These are phyloP conservation scores for Ceriops zippeliana DNA, from an alignment of 345 rosid species.

Conservation along the genomic window DNA sequence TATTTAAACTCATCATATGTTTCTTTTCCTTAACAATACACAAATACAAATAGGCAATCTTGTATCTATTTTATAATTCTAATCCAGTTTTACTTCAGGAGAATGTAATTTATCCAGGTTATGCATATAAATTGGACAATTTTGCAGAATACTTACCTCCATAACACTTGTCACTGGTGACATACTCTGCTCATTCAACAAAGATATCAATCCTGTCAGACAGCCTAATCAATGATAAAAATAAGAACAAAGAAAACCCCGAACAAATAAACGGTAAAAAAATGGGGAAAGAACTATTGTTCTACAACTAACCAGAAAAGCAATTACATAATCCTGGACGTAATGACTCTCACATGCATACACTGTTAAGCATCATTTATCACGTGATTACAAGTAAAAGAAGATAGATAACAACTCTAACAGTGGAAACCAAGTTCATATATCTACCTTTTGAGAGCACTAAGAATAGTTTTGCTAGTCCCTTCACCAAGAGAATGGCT, in stretches of 20 bases:
- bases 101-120: not conserved
- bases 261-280: not conserved
- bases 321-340: not conserved
- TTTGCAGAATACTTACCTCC: conserved; percentile 59
- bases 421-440: too few relatives aligned
- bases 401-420: not conserved
- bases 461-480: too few relatives aligned
- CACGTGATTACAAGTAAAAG: not conserved
- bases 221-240: conserved; percentile 56
- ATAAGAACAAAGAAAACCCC: conserved; percentile 43
- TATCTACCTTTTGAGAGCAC: too few relatives aligned
- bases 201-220: conserved; percentile 68
- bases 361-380: not conserved
- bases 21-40: too few relatives aligned
- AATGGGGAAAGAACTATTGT: not conserved
- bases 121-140: not conserved
- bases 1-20: too few relatives aligned
- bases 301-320: not conserved
- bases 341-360: too few relatives aligned
- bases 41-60: too few relatives aligned
- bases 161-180: conserved; percentile 42
- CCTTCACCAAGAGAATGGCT: too few relatives aligned
- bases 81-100: too few relatives aligned
- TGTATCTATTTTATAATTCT: too few relatives aligned
- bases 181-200: conserved; percentile 73